Conservation (phyloP, 2,329 filamentous ascomycete species). For the Microdochium paspali region DNA sequence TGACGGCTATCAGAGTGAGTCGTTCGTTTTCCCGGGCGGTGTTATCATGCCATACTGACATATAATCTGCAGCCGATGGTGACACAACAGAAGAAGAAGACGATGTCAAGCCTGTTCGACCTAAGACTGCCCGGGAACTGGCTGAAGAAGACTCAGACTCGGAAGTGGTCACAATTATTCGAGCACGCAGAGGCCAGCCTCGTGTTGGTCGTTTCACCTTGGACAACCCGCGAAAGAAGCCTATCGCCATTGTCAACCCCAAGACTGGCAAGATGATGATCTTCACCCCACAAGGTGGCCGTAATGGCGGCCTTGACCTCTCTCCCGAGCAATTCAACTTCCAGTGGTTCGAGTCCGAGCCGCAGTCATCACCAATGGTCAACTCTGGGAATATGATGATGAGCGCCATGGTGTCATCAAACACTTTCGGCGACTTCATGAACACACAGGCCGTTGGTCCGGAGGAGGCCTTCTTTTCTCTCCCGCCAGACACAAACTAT, state of each 20-base stretch:
- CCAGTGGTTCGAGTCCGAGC: constrained; percentile 27
- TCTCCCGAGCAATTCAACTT: constrained; percentile 47
- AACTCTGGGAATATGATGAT: constrained; percentile 72
- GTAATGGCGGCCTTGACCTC: constrained; percentile 34
- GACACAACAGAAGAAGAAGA: constrained; percentile 54
- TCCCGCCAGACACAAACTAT: constrained; percentile 30
- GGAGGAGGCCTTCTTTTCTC: constrained; percentile 67
- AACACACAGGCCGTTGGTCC: constrained; percentile 62
- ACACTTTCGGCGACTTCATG: constrained; percentile 46
- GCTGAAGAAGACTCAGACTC: constrained; percentile 35
- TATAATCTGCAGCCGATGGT: constrained; percentile 38
- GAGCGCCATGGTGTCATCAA: constrained; percentile 55
- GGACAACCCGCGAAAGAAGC: constrained; percentile 43
- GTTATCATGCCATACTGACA: constrained; percentile 26
- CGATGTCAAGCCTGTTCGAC: background rate
- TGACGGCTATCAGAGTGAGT: constrained; percentile 54
- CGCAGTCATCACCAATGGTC: constrained; percentile 45
- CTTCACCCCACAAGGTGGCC: constrained; percentile 43
- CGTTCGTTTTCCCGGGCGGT: constrained; percentile 6
- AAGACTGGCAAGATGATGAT: constrained; percentile 53
- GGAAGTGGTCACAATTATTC: constrained; percentile 36
- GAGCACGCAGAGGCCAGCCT: constrained; percentile 39
- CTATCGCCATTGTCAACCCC: constrained; percentile 49
- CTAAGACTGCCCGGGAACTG: background rate
- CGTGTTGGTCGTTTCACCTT: constrained; percentile 45